These are phyloP conservation scores for Coemansia sp. DNA, from an alignment of 192 early-diverging fungal species.

Conservation along the genomic window DNA sequence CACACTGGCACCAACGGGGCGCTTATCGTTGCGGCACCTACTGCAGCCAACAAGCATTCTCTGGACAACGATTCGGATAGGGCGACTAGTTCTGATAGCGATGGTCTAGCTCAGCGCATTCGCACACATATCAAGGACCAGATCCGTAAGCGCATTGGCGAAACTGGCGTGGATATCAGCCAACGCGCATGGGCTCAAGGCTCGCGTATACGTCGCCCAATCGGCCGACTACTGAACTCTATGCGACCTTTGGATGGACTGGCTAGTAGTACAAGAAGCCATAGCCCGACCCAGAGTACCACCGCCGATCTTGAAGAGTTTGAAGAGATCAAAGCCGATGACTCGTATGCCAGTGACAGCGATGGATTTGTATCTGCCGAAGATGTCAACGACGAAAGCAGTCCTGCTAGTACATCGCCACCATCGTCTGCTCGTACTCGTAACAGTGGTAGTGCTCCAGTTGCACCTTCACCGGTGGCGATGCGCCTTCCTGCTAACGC, in stretches of 20 bases:
- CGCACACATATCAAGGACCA: slow-evolving; percentile 38
- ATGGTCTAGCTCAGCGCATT: slow-evolving; percentile 39
- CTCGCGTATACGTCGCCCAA: slow-evolving; percentile 43
- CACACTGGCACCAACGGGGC: slow-evolving; percentile 4
- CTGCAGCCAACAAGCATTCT: not conserved
- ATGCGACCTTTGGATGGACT: slow-evolving; percentile 21
- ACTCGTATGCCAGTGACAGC: slow-evolving; percentile 39
- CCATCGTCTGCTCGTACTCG: not conserved
- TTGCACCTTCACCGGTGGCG: not conserved
- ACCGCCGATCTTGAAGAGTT: slow-evolving; percentile 35
- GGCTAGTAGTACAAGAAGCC: not conserved
- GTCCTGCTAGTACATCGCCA: not conserved
- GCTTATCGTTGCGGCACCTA: not conserved
- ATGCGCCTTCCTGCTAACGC: slow-evolving; percentile 49
- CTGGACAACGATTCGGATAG: no score
- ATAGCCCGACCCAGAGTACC: slow-evolving; percentile 1
- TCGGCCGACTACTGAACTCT: slow-evolving; percentile 43
- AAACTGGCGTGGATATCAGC: slow-evolving; percentile 21
- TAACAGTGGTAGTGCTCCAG: slow-evolving; percentile 5
- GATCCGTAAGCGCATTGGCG: slow-evolving; percentile 29
- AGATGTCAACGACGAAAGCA: slow-evolving; percentile 28
- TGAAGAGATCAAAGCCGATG: slow-evolving; percentile 34
- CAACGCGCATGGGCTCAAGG: slow-evolving; percentile 31
- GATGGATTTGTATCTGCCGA: slow-evolving; percentile 58
- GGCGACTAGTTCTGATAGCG: not conserved